phyloP scores from a whole-genome alignment of 768 basidiomycete species.

The Xerocomellus intermedius region DNA sequence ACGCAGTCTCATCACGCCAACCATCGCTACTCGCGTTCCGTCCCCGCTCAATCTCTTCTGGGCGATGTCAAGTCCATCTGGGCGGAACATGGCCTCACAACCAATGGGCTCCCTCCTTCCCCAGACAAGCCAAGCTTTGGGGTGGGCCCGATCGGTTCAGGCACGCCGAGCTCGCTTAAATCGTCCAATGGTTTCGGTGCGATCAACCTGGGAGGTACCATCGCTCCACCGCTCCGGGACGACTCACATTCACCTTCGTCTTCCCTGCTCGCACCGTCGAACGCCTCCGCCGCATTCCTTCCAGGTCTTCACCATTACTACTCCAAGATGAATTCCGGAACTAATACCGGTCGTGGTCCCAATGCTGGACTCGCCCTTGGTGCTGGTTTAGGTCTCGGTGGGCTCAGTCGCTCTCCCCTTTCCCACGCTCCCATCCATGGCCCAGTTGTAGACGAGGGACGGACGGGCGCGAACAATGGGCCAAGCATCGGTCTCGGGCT shows the following conservation, averaged over 20 bases:
- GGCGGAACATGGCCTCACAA: conserved; percentile 51
- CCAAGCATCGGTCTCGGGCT: conserved; percentile 19
- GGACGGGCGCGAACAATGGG: conserved; percentile 10
- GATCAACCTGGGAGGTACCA: conserved; percentile 12
- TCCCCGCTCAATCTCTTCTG: conserved; percentile 73
- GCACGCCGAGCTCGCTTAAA: conserved; percentile 54
- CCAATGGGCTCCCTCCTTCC: conserved; percentile 37
- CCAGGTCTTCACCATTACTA: conserved; percentile 70
- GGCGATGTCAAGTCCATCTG: conserved; percentile 81
- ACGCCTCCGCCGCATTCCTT: conserved; percentile 81
- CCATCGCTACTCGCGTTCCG: conserved; percentile 81
- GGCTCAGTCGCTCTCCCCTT: conserved; percentile 30
- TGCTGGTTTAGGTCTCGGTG: conserved; percentile 22
- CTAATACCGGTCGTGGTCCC: conserved; percentile 28
- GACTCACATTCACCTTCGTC: conserved; percentile 33
- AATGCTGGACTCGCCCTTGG: conserved; percentile 21
- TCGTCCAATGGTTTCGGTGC: conserved; percentile 41
- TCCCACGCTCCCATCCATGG: conserved; percentile 28
- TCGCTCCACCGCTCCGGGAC: conserved; percentile 31
- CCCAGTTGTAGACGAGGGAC: conserved; percentile 28
- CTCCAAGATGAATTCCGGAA: conserved; percentile 44
- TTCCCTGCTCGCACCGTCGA: conserved; percentile 57
- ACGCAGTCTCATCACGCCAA: conserved; percentile 25
- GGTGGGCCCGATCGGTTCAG: conserved; percentile 28
- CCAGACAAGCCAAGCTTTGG: conserved; percentile 31